Conservation (phyloP, 2,329 filamentous ascomycete species). For the Zasmidium cellare region DNA sequence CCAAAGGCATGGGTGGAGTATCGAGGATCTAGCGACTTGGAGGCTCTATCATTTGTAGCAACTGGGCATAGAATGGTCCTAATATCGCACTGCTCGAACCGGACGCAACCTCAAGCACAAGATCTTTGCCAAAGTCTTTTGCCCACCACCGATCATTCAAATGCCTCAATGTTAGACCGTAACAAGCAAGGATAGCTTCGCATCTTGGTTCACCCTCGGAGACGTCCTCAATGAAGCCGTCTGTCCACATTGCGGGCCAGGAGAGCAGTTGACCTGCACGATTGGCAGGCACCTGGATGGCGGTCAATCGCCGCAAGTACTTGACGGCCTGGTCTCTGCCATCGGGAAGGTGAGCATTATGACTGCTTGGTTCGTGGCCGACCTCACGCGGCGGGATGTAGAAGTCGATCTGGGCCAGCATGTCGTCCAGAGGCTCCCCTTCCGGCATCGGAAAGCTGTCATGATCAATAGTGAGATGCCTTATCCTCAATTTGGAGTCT, state of each 20-base stretch:
- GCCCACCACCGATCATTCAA: conserved; percentile 12
- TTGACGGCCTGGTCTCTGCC: neutral
- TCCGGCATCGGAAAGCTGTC: neutral
- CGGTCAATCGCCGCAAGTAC: conserved; percentile 1
- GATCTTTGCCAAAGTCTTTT: conserved; percentile 6
- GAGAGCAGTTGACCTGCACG: conserved; percentile 1
- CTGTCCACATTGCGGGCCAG: neutral
- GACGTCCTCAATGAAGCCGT: conserved; percentile 1
- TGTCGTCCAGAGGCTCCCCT: neutral
- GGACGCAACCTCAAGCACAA: conserved; percentile 4
- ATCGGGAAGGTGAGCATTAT: neutral
- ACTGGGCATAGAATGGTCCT: neutral
- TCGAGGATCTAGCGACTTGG: no score
- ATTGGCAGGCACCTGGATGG: neutral
- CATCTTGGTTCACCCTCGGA: neutral
- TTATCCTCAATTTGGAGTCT: neutral
- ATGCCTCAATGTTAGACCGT: conserved; percentile 1
- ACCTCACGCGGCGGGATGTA: neutral
- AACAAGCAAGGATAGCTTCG: conserved; percentile 3
- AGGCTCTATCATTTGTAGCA: neutral
- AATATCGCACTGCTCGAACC: neutral
- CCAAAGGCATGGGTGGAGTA: no score
- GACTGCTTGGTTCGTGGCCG: neutral
- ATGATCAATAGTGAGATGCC: neutral
- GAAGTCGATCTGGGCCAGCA: neutral